Percentiles rank a stretch among this genome's conserved stretches.
These are phyloP conservation scores for Flaveria floridana DNA, from an alignment of 140 eudicot species.

Conservation along the genomic window DNA sequence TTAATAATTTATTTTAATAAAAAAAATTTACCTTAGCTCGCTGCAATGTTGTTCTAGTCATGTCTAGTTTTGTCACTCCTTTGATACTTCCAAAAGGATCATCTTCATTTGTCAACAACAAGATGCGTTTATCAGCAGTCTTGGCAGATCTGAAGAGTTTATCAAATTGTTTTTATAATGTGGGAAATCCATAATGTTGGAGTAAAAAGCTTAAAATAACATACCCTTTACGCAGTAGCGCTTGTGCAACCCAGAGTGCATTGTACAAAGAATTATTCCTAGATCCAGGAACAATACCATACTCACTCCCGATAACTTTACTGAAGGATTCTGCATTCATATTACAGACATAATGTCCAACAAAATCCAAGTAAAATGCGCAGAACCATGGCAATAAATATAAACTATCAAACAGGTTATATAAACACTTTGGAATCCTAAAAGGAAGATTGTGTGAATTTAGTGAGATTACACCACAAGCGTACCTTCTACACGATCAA, in stretches of 20 bases:
- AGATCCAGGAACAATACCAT: slow-evolving; percentile 78
- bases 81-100: slow-evolving; percentile 91
- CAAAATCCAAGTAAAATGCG: neutral
- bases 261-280: slow-evolving; percentile 93
- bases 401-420: neutral
- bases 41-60: slow-evolving; percentile 91
- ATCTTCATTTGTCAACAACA: slow-evolving; percentile 88
- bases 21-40: slow-evolving; percentile 65
- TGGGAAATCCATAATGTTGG: neutral
- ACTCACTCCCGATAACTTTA: slow-evolving; percentile 76
- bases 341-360: slow-evolving; percentile 14
- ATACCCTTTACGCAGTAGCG: slow-evolving; percentile 91
- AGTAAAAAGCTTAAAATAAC: neutral
- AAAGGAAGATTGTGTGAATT: neutral
- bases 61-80: slow-evolving; percentile 81
- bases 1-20: neutral
- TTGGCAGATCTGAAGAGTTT: slow-evolving; percentile 67
- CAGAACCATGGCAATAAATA: slow-evolving; percentile 2
- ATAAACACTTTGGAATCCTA: slow-evolving; percentile 1
- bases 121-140: slow-evolving; percentile 84
- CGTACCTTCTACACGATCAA: slow-evolving; percentile 73
- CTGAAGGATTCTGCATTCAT: slow-evolving; percentile 60
- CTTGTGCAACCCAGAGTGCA: slow-evolving; percentile 98
- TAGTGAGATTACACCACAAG: neutral
- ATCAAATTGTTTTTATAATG: slow-evolving; percentile 21